Evolutionary conservation across 768 basidiomycete species (phyloP).

Genomic region (Thelephora aurantiotincta): DNA sequence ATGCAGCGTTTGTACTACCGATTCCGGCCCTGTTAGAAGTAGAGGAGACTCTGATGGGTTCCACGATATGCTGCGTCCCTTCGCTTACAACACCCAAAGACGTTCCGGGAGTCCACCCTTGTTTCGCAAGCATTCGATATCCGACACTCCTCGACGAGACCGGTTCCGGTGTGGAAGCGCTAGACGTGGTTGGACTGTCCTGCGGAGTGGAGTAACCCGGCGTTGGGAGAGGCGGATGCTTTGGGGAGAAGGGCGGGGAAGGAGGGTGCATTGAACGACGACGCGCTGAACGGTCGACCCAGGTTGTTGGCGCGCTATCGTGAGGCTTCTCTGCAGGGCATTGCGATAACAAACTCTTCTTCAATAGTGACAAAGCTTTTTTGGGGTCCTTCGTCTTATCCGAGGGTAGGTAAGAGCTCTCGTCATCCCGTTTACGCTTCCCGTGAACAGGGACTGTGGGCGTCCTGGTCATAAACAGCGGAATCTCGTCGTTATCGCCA

Average conservation of each 20-base stretch:
- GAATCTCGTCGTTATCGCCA: conserved; percentile 38
- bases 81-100: conserved; percentile 26
- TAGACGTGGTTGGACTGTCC: conserved; percentile 3
- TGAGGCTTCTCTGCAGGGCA: conserved; percentile 14
- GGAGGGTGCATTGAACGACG: conserved; percentile 38
- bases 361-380: conserved; percentile 52
- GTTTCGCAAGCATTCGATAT: conserved; percentile 51
- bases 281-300: conserved; percentile 60
- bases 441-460: conserved; percentile 6
- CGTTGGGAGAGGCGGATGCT: conserved; percentile 8
- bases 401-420: not conserved
- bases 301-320: conserved; percentile 12
- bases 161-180: conserved; percentile 31
- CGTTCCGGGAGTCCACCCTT: conserved; percentile 64
- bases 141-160: conserved; percentile 50
- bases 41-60: conserved; percentile 37
- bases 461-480: conserved; percentile 29
- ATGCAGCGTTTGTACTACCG: conserved; percentile 24
- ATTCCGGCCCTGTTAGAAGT: conserved; percentile 38
- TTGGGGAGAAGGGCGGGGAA: conserved; percentile 4
- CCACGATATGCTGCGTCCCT: conserved; percentile 29
- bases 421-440: conserved; percentile 14
- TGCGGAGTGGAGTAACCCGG: conserved; percentile 8
- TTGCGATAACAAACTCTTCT: conserved; percentile 44
- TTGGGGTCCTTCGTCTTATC: conserved; percentile 32